These are phyloP conservation scores for Ophiocordyceps camponoti-floridani DNA, from an alignment of 2,329 filamentous ascomycete genomes.

Conservation along the genomic window DNA sequence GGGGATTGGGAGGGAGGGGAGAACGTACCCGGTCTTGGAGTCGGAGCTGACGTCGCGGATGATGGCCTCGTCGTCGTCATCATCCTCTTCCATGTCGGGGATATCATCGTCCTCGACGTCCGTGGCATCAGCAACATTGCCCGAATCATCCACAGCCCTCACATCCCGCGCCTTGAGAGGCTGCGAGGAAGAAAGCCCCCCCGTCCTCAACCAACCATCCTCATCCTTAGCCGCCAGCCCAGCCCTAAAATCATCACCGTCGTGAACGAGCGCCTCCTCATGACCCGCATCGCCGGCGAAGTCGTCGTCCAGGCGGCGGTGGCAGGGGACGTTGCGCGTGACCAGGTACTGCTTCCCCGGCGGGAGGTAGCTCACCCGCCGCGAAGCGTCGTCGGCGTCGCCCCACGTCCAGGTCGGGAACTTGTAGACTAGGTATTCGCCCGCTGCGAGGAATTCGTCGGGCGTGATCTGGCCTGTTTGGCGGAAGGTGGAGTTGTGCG, in stretches of 20 bases:
- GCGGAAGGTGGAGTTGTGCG: constrained; percentile 83
- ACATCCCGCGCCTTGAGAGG: constrained; percentile 67
- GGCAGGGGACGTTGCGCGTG: constrained; percentile 85
- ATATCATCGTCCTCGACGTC: constrained; percentile 72
- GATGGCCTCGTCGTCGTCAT: constrained; percentile 93
- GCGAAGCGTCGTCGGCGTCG: constrained; percentile 64
- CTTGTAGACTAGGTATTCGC: constrained; percentile 97
- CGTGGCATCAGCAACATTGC: constrained; percentile 62
- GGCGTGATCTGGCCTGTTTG: constrained; percentile 89
- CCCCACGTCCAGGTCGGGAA: constrained; percentile 98
- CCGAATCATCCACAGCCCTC: constrained; percentile 73
- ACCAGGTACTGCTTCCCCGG: constrained; percentile 88
- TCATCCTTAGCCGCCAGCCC: constrained; percentile 37
- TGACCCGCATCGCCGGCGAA: constrained; percentile 78
- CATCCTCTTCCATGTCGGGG: constrained; percentile 96
- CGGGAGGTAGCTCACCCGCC: constrained; percentile 68
- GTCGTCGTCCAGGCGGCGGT: constrained; percentile 78
- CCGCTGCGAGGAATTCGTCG: constrained; percentile 87
- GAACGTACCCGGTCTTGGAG: constrained; percentile 25
- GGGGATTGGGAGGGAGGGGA: background rate
- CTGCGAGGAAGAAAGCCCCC: constrained; percentile 57
- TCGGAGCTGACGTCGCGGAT: constrained; percentile 52
- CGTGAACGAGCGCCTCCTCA: constrained; percentile 72
- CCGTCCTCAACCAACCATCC: constrained; percentile 84
- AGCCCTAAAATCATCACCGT: constrained; percentile 47